A percentile compares a stretch with the other conserved stretches of the same genome.
These are phyloP conservation scores for Trichocladium antarcticum DNA, from an alignment of 495 filamentous ascomycete genomes.

Conservation along the genomic window DNA sequence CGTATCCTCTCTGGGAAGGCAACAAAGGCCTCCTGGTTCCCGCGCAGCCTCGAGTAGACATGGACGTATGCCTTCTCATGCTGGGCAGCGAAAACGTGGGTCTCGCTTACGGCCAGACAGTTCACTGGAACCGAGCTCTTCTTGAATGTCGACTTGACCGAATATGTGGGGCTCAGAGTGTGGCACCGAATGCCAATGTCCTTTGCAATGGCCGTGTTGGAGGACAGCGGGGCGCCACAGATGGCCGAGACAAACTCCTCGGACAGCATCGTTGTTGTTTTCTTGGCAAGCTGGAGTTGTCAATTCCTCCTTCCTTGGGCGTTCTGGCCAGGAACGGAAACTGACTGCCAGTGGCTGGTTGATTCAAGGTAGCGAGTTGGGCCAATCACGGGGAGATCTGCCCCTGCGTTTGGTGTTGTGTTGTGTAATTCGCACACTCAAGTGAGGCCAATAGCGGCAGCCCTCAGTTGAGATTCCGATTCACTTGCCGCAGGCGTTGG, in stretches of 20 bases:
- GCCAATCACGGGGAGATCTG: neutral
- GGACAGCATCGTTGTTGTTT: slow-evolving; percentile 51
- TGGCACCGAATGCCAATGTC: slow-evolving; percentile 80
- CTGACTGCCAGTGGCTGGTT: too few relatives aligned
- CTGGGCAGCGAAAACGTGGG: slow-evolving; percentile 85
- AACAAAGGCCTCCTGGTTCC: slow-evolving; percentile 75
- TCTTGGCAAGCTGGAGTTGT: neutral
- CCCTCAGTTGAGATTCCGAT: slow-evolving; percentile 5
- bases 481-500: neutral
- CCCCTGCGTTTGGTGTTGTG: neutral
- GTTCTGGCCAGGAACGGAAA: too few relatives aligned
- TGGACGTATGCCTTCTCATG: slow-evolving; percentile 82
- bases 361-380: too few relatives aligned
- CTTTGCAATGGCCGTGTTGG: slow-evolving; percentile 54
- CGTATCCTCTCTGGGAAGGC: slow-evolving; percentile 78
- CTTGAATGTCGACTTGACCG: slow-evolving; percentile 70
- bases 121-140: slow-evolving; percentile 74
- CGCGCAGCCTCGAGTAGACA: slow-evolving; percentile 73
- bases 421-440: neutral
- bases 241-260: slow-evolving; percentile 73
- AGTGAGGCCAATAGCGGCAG: neutral
- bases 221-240: slow-evolving; percentile 49
- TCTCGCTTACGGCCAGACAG: slow-evolving; percentile 67
- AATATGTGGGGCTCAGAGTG: slow-evolving; percentile 62
- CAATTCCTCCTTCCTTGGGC: too few relatives aligned